Evolutionary conservation across 352 stramenopile genomes (phyloP), one percentile per base, ranked within the genome.

Genomic region (Pythium diclinum): DNA sequence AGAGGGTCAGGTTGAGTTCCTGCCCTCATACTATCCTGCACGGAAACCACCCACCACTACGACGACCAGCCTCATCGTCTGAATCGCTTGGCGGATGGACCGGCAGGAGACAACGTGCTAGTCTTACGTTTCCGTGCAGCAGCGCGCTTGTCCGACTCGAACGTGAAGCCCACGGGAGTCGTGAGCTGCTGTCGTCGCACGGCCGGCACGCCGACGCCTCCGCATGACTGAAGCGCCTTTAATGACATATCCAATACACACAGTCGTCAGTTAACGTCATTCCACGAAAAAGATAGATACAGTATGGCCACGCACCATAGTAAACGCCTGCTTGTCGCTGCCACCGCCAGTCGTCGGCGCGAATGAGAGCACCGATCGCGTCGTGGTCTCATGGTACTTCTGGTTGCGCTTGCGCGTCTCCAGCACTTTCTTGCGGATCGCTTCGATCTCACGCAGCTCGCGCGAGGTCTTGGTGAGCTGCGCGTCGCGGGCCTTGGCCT

Each of bases 391-490:
- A 55, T 90, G 83, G 49, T 92, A 92, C 42, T 80, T 77, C 40
- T 80, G 72, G 56, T 81, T 87, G 53, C 85, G 85, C 30, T 73
- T 76, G 30, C 83, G 83, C 67, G 77, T 82, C 21, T 73, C 69
- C 23, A 72, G 59, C 2, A 92, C 72, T 49, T 81, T 80, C 54
- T 85, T 83, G 61, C 75, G 75, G 55, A 92, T 78, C 38, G 83
- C 81, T 5, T 75, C 76, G 58, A 92, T 92, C 71, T 92, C 83
- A 59, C 81, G 69, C 47, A 92, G 46, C 61, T 92, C 83, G 49
- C 81, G 78, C n/a, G 83, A 90, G 55, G 83, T 92, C 56, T 71
- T 72, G 23, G 81, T 92, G 30, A 92, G 68, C 71, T 77, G 74
- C 19, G 72, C 70, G 6, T 75, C 77, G 42, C 68, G 64, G 16